Evolutionary conservation across 306 rosid species (phyloP).

Genomic region (Cicer yamashitae): DNA sequence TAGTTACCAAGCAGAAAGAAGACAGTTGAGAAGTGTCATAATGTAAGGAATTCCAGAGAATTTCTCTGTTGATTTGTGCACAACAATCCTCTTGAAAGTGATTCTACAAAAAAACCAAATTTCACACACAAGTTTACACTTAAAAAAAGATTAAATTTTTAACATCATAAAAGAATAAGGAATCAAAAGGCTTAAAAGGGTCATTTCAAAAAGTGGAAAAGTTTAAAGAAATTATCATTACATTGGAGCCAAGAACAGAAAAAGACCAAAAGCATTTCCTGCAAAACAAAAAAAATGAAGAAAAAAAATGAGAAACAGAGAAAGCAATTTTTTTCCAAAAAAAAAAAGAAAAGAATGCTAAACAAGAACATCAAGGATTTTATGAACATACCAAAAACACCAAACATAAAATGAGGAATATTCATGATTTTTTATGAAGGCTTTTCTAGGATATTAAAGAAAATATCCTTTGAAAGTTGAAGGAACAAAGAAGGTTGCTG

Average conservation of each 20-base stretch:
- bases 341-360: neutral
- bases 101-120: slow-evolving; percentile 50
- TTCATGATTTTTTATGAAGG: neutral
- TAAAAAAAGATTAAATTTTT: neutral
- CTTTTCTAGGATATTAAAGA: neutral
- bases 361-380: neutral
- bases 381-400: slow-evolving; percentile 62
- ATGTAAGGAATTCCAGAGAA: slow-evolving; percentile 88
- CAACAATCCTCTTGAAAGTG: slow-evolving; percentile 74
- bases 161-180: neutral
- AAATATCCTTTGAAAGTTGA: slow-evolving; percentile 5
- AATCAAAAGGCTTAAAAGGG: neutral
- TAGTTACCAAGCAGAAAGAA: slow-evolving; percentile 80
- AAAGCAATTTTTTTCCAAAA: neutral
- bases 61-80: slow-evolving; percentile 63
- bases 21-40: slow-evolving; percentile 87
- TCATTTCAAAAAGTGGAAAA: neutral
- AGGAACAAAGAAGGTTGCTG: neutral
- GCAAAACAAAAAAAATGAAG: slow-evolving; percentile 3
- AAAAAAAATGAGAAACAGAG: slow-evolving; percentile 35
- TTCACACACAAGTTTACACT: slow-evolving; percentile 5
- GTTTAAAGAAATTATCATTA: slow-evolving; percentile 39
- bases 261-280: slow-evolving; percentile 83
- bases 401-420: slow-evolving; percentile 49
- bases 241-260: slow-evolving; percentile 90